These are phyloP conservation scores for Piper betle DNA, from an alignment of 164 flowering plant genomes.

Conservation along the genomic window DNA sequence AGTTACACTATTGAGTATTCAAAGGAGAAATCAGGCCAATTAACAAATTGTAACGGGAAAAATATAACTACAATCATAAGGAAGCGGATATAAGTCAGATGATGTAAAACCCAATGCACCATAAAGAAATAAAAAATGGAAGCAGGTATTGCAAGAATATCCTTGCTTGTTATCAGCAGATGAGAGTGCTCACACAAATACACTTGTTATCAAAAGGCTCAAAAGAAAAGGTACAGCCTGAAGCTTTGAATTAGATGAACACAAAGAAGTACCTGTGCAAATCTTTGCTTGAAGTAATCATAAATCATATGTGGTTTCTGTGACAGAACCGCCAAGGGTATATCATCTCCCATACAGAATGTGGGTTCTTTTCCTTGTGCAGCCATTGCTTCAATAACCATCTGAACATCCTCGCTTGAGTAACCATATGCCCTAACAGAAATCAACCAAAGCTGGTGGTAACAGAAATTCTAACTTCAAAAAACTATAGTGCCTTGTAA, in stretches of 20 bases:
- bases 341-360: constrained; percentile 99
- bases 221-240: too few species aligned
- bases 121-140: too few species aligned
- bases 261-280: constrained; percentile 98
- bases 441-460: constrained; percentile 1
- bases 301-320: constrained; percentile 86
- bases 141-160: too few species aligned
- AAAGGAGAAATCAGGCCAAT: background rate
- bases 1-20: too few species aligned
- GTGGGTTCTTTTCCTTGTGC: constrained; percentile 98
- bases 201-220: background rate
- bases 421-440: constrained; percentile 85
- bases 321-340: constrained; percentile 83
- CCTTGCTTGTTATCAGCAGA: too few species aligned
- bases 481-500: too few species aligned
- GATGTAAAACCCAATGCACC: too few species aligned
- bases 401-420: constrained; percentile 99
- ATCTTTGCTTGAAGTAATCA: constrained; percentile 98
- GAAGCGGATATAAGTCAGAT: too few species aligned
- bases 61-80: background rate
- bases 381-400: constrained; percentile 98
- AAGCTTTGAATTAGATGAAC: too few species aligned
- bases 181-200: background rate
- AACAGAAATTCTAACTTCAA: constrained; percentile 2
- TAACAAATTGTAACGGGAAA: background rate